phyloP scores from a whole-genome alignment of 495 filamentous ascomycete species.

The Talaromyces adpressus region DNA sequence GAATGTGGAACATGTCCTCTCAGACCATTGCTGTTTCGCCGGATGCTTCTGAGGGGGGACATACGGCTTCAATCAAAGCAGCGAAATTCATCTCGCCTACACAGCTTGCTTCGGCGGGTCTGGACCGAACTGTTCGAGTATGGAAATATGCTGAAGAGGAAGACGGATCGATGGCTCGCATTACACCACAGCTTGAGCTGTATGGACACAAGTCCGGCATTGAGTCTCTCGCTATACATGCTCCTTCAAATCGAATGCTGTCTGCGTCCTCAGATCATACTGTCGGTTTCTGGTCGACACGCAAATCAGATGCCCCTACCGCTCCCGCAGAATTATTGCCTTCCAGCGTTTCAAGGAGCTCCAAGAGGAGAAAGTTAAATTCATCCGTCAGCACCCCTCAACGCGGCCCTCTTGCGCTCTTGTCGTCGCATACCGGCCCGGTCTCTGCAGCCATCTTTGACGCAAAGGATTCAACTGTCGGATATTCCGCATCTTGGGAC shows the following conservation, averaged over 20 bases:
- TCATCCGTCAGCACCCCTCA: conserved; percentile 57
- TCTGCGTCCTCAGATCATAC: conserved; percentile 75
- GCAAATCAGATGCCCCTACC: conserved; percentile 62
- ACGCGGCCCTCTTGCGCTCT: conserved; percentile 68
- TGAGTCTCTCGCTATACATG: conserved; percentile 72
- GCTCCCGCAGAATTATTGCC: conserved; percentile 61
- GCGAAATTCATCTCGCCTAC: conserved; percentile 72
- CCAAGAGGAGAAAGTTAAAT: conserved; percentile 74
- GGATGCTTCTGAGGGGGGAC: conserved; percentile 55
- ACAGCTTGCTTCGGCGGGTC: conserved; percentile 69
- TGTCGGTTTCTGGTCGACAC: conserved; percentile 78
- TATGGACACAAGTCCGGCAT: conserved; percentile 76
- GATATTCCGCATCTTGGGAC: conserved; percentile 83
- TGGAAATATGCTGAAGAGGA: conserved; percentile 76
- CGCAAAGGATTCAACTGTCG: conserved; percentile 74
- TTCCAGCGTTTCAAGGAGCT: conserved; percentile 43
- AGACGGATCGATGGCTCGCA: conserved; percentile 49
- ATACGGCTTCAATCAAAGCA: conserved; percentile 68
- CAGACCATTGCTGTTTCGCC: conserved; percentile 66
- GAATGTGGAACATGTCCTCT: conserved; percentile 84
- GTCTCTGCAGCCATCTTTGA: conserved; percentile 78
- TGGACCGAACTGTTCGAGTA: conserved; percentile 76
- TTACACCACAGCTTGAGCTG: conserved; percentile 73
- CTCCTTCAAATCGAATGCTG: conserved; percentile 65
- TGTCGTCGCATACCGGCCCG: conserved; percentile 62